phyloP scores from a whole-genome alignment of 805 yeast genomes.

The Lipomyces mesembrius region DNA sequence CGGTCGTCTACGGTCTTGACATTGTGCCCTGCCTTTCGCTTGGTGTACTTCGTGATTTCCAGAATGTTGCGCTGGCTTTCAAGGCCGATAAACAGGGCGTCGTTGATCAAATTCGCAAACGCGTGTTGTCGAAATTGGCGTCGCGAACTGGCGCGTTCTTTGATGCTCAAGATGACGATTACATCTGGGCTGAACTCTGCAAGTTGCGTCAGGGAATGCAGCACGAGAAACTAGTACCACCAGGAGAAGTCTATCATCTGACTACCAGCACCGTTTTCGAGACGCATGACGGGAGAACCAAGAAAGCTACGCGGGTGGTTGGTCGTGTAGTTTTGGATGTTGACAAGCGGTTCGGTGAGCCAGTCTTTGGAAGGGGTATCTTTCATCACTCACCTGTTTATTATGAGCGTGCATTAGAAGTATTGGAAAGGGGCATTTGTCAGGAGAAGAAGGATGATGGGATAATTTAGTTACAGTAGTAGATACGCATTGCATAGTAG shows the following conservation, averaged over 20 bases:
- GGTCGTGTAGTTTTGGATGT: constrained; percentile 44
- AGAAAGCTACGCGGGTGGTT: constrained; percentile 41
- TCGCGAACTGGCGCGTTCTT: constrained; percentile 38
- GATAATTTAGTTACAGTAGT: background rate
- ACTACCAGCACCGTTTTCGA: constrained; percentile 42
- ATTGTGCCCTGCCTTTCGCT: constrained; percentile 46
- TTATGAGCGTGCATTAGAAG: constrained; percentile 44
- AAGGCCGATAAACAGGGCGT: constrained; percentile 40
- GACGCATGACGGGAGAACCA: constrained; percentile 40
- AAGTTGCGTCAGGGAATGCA: constrained; percentile 43
- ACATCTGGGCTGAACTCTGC: constrained; percentile 41
- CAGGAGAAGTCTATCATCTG: constrained; percentile 45
- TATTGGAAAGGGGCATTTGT: constrained; percentile 42
- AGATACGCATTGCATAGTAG: background rate
- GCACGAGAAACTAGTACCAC: constrained; percentile 46
- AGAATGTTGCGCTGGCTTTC: constrained; percentile 42
- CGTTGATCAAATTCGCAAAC: constrained; percentile 39
- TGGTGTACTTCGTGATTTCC: constrained; percentile 44
- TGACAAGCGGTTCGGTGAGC: constrained; percentile 45
- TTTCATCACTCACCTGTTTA: constrained; percentile 46
- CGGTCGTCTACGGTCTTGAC: constrained; percentile 45
- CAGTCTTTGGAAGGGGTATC: constrained; percentile 44
- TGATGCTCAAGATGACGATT: constrained; percentile 40
- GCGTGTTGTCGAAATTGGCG: constrained; percentile 41
- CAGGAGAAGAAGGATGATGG: constrained; percentile 22